Evolutionary conservation across 441 rosid species (phyloP), one percentile per base, ranked within the genome.

Genomic region (Rhodomyrtus psidioides): DNA sequence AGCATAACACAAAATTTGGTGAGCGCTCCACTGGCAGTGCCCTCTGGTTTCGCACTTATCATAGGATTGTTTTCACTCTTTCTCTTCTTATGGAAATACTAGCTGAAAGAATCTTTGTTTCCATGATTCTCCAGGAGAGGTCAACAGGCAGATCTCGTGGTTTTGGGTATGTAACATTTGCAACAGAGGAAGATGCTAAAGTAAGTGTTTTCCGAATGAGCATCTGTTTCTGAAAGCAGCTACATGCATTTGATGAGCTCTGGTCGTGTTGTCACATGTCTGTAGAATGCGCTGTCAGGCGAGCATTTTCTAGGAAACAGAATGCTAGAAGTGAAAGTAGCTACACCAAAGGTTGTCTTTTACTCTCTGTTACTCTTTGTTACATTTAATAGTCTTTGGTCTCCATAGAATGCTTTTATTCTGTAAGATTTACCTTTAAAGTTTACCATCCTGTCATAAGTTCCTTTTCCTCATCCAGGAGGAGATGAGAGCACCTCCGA

Each of bases 141-240:
- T 91, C 98, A 34, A 93, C 97, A 0, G 99, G 99, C 53, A 94
- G 99, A 74, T 96, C 99, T 88, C 99, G 98, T 88, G 99, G 99
- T 81, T 97, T 97, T 91, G 99, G 99, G 60, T 97, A 97, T 88
- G 99, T 96, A 44, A 97, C 99, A 46, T 96, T 96, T 90, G 94
- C 88, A 85, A 92, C 95, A 7, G 92, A 86, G 81, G 96, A 96
- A 85, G 98, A 96, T 92, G 98, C 98, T 51, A 93, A 97, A 97
- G 99, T 93, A 86, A 70, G 51, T 82, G 15, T 8, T 26, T 57
- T 30, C 30, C 44, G 42, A 57, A 39, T 39, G 19, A 59, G 10
- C 54, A 17, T 70, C 9, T 74, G 44, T 60, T 54, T 59, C 28
- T 30, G 9, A 21, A 82, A 62, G 34, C 12, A 55, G 24, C n/a